These are phyloP conservation scores for Sapria himalayana DNA, from an alignment of 345 rosid species.

Conservation along the genomic window DNA sequence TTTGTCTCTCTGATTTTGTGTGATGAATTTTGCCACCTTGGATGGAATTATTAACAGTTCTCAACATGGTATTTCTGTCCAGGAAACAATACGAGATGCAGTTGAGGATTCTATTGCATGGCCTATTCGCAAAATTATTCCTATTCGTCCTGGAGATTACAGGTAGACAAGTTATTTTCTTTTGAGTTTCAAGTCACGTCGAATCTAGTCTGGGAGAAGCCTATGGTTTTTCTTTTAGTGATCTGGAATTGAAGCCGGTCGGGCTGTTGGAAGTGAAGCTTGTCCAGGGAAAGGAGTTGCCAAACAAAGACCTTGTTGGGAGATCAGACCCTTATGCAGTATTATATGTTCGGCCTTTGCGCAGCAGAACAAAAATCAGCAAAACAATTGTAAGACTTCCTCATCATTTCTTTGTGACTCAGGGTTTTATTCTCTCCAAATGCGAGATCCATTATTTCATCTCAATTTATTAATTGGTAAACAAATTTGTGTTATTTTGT, in stretches of 20 bases:
- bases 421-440: too few relatives aligned
- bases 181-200: too few relatives aligned
- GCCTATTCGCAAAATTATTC: slow-evolving; percentile 94
- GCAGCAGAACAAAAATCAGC: slow-evolving; percentile 53
- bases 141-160: slow-evolving; percentile 94
- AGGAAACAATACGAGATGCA: slow-evolving; percentile 85
- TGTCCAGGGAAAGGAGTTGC: slow-evolving; percentile 81
- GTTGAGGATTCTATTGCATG: slow-evolving; percentile 92
- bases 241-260: slow-evolving; percentile 79
- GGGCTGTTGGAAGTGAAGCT: slow-evolving; percentile 94
- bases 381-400: slow-evolving; percentile 50
- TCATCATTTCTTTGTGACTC: neutral
- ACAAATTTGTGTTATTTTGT: slow-evolving; percentile 2
- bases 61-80: too few relatives aligned
- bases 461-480: slow-evolving; percentile 5
- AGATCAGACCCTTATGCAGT: slow-evolving; percentile 94
- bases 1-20: too few relatives aligned
- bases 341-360: slow-evolving; percentile 65
- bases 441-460: too few relatives aligned
- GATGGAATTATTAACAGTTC: too few relatives aligned
- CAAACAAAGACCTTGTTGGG: slow-evolving; percentile 86
- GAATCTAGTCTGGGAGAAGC: slow-evolving; percentile 6
- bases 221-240: slow-evolving; percentile 29
- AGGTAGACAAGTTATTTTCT: slow-evolving; percentile 34
- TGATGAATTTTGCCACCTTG: too few relatives aligned